These are phyloP conservation scores for Cladophialophora psammophila DNA, from an alignment of 2,329 filamentous ascomycete genomes.

Conservation along the genomic window DNA sequence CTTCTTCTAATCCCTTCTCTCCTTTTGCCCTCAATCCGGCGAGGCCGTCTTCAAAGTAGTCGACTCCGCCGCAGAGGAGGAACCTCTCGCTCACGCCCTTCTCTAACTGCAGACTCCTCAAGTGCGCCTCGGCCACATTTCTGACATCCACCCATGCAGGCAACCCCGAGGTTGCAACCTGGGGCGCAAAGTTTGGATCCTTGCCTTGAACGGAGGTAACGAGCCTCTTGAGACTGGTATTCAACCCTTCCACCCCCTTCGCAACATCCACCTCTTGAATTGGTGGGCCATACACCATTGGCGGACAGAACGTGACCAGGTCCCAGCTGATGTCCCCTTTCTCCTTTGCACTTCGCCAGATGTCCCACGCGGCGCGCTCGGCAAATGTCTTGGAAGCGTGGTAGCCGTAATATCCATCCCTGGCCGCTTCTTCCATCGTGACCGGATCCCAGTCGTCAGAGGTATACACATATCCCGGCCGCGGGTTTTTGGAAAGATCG, in stretches of 20 bases:
- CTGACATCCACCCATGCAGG: constrained; percentile 36
- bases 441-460: constrained; percentile 60
- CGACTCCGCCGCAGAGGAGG: constrained; percentile 27
- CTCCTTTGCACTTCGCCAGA: constrained; percentile 39
- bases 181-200: constrained; percentile 20
- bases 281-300: constrained; percentile 57
- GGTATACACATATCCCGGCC: constrained; percentile 55
- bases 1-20: constrained; percentile 25
- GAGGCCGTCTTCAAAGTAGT: constrained; percentile 29
- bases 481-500: constrained; percentile 48
- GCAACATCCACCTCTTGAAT: constrained; percentile 33
- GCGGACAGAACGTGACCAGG: constrained; percentile 51
- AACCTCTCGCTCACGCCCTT: constrained; percentile 31
- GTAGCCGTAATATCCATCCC: constrained; percentile 35
- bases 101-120: constrained; percentile 24
- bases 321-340: constrained; percentile 30
- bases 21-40: constrained; percentile 28
- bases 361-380: constrained; percentile 41
- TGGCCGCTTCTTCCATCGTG: constrained; percentile 53
- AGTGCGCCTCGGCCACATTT: constrained; percentile 33
- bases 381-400: constrained; percentile 41
- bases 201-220: constrained; percentile 16
- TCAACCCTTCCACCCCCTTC: constrained; percentile 26
- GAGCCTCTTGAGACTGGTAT: constrained; percentile 22
- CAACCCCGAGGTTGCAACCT: constrained; percentile 26